Evolutionary conservation across 352 stramenopile genomes (phyloP), one percentile per base, ranked within the genome.

Genomic region (Globisporangium megalacanthum): DNA sequence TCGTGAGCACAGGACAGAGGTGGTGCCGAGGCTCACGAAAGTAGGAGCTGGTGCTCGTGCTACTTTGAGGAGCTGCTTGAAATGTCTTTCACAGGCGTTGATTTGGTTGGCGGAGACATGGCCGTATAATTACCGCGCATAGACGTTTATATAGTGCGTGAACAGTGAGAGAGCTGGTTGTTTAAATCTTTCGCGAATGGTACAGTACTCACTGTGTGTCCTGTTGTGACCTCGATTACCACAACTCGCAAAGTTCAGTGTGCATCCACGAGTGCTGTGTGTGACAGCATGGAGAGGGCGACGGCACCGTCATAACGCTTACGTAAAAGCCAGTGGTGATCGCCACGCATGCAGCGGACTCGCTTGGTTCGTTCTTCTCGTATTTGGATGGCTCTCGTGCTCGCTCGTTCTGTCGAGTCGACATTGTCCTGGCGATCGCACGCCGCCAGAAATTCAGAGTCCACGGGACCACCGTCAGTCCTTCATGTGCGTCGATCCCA

Each of bases 1-100:
- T 92, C n/a, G 49, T 69, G 6, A 19, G 14, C 17, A 7, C 11
- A 4, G 22, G 55, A 49, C 41, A 58, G 57, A 58, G 47, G 50
- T 36, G 46, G 46, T 36, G 52, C 37, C 19, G 45, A 50, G 11
- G 13, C 19, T 17, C 13, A 45, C 25, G 13, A 45, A 45, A 6
- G 13, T 45, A 11, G 8, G 20, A 35, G 45, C 45, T 49, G 20
- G 1, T 47, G 42, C 17, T 41, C 14, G 14, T 31, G 4, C 11
- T 29, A 1, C 54, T 36, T 17, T 45, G 13, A 8, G 11, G 14
- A 17, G 11, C 39, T 45, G 10, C 39, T 45, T 17, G 39, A 39
- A 39, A 39, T 39, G 35, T 5, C 35, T 39, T 42, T 42, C 13
- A 45, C 39, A 45, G 39, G 13, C 13, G n/a, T 45, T 45, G 39